These are phyloP conservation scores for Ophiorrhiza pumila DNA, from an alignment of 257 asterid genomes.

Conservation along the genomic window DNA sequence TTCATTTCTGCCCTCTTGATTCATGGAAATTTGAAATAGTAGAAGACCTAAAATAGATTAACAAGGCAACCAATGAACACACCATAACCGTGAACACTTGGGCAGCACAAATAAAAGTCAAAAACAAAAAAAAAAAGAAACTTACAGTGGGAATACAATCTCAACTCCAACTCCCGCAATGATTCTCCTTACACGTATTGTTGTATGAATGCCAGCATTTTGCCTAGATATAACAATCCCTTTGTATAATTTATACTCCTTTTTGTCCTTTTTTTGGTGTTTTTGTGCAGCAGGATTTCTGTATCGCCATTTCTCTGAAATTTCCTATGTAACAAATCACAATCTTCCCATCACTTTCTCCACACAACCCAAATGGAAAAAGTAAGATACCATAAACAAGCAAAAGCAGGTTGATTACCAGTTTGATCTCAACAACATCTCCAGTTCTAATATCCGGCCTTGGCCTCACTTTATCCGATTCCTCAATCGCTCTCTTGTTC, in stretches of 20 bases:
- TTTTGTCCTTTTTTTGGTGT: neutral
- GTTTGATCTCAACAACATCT: slow-evolving; percentile 80
- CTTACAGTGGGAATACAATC: slow-evolving; percentile 92
- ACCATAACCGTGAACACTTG: neutral
- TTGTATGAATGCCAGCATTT: slow-evolving; percentile 95
- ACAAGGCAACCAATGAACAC: neutral
- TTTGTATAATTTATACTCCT: slow-evolving; percentile 48
- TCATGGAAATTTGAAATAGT: neutral
- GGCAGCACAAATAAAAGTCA: neutral
- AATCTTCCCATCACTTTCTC: slow-evolving; percentile 13
- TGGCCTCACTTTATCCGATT: slow-evolving; percentile 56
- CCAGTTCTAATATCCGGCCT: slow-evolving; percentile 82
- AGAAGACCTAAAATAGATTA: neutral
- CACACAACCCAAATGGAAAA: neutral
- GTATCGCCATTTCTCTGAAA: slow-evolving; percentile 62
- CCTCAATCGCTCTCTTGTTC: slow-evolving; percentile 73
- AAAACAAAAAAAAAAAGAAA: too few relatives aligned
- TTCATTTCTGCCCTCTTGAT: neutral
- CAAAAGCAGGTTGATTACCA: slow-evolving; percentile 37
- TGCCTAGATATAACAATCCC: slow-evolving; percentile 81
- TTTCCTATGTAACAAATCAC: slow-evolving; percentile 48
- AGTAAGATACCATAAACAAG: neutral
- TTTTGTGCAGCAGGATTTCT: neutral
- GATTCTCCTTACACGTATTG: slow-evolving; percentile 77
- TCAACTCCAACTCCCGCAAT: slow-evolving; percentile 94